phyloP scores from a whole-genome alignment of 2,329 filamentous ascomycete genomes.

The Emmonsiellopsis sp. region DNA sequence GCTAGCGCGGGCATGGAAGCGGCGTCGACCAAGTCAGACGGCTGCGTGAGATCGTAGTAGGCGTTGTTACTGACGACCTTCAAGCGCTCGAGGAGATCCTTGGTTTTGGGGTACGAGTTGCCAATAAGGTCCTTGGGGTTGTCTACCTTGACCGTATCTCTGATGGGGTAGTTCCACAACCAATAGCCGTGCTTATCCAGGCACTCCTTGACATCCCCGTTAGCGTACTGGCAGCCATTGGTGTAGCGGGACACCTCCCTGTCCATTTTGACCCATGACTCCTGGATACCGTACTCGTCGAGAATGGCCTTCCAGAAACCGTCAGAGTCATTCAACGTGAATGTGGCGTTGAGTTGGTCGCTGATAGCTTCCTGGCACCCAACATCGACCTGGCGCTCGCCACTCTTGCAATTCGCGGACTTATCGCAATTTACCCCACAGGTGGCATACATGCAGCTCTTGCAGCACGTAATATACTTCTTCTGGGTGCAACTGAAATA shows the following conservation, averaged over 20 bases:
- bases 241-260: not conserved
- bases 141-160: not conserved
- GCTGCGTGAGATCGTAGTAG: not conserved
- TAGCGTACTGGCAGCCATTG: not conserved
- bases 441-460: not conserved
- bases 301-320: not conserved
- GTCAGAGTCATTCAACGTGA: not conserved
- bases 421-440: not conserved
- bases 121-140: constrained; percentile 2
- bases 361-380: not conserved
- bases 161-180: not conserved
- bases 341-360: not conserved
- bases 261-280: not conserved
- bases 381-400: not conserved
- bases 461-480: not conserved
- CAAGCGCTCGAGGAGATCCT: not conserved
- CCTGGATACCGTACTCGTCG: not conserved
- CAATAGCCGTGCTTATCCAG: not conserved
- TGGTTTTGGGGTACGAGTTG: not conserved
- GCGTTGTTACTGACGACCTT: not conserved
- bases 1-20: not conserved
- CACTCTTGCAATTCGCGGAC: not conserved
- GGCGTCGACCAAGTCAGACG: not conserved
- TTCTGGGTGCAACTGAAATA: not conserved
- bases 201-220: not conserved